phyloP scores from a whole-genome alignment of 768 basidiomycete genomes.

The Termitomyces sp. region DNA sequence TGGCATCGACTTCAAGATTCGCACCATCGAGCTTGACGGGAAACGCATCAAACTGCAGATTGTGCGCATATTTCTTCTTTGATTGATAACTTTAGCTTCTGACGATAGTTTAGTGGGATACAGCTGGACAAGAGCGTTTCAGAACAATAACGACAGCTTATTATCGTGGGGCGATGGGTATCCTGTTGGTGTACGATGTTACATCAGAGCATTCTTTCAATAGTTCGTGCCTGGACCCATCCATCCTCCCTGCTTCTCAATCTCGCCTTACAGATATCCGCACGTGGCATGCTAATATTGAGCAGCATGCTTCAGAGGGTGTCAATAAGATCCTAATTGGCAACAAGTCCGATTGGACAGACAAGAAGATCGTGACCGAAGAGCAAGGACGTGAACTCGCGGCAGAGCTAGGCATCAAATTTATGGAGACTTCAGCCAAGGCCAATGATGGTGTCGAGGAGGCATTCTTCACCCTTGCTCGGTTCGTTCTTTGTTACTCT shows the following conservation, averaged over 20 bases:
- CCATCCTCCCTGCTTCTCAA: neutral
- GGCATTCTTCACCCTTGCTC: conserved; percentile 94
- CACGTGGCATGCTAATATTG: conserved; percentile 97
- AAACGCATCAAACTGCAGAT: conserved; percentile 99
- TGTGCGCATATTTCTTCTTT: conserved; percentile 40
- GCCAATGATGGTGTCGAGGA: conserved; percentile 97
- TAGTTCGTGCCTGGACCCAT: conserved; percentile 49
- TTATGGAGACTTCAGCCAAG: conserved; percentile 98
- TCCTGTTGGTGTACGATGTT: conserved; percentile 97
- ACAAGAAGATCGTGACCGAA: conserved; percentile 88
- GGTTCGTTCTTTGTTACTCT: conserved; percentile 43
- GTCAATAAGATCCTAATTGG: conserved; percentile 99
- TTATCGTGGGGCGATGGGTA: conserved; percentile 99
- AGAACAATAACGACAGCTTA: conserved; percentile 98
- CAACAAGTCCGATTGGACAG: conserved; percentile 98
- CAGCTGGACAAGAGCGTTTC: conserved; percentile 98
- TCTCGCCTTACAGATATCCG: conserved; percentile 69
- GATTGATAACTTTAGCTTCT: neutral
- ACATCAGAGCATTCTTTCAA: conserved; percentile 94
- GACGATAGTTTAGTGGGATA: conserved; percentile 76
- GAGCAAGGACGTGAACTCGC: conserved; percentile 92
- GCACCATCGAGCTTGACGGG: conserved; percentile 96
- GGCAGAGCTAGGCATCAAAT: conserved; percentile 88
- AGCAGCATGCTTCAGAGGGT: conserved; percentile 97
- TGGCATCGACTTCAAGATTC: conserved; percentile 99